Evolutionary conservation across 2,329 filamentous ascomycete species (phyloP).

Genomic region (Xylariaceae sp.): DNA sequence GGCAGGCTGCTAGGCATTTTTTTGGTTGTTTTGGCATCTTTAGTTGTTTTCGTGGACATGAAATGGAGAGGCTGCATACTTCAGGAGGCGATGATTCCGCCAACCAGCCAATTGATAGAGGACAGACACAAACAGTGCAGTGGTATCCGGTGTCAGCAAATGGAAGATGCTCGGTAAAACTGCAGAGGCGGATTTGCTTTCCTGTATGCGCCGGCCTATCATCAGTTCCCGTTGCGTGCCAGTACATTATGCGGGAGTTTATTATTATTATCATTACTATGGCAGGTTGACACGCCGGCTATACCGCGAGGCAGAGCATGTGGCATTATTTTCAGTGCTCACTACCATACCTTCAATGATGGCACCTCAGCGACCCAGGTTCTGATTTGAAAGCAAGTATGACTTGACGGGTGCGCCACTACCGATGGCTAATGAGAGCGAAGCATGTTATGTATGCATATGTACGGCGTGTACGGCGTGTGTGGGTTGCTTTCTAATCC

Average conservation of each 20-base stretch:
- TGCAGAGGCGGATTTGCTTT: conserved; percentile 10
- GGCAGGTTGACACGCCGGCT: conserved; percentile 24
- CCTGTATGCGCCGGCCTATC: conserved; percentile 12
- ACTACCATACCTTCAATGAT: background rate
- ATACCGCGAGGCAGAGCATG: conserved; percentile 27
- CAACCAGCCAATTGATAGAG: background rate
- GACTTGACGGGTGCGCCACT: conserved; percentile 7
- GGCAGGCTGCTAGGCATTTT: conserved; percentile 17
- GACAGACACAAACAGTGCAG: background rate
- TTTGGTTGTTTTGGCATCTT: conserved; percentile 5
- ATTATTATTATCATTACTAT: background rate
- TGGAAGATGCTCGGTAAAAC: conserved; percentile 4
- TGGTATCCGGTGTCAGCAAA: conserved; percentile 16
- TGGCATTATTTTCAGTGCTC: background rate
- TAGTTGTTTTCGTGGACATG: background rate
- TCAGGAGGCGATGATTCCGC: background rate
- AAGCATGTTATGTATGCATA: background rate
- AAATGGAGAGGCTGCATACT: conserved; percentile 13
- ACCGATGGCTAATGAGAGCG: background rate
- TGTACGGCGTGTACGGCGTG: conserved; percentile 10
- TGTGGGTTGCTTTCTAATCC: background rate
- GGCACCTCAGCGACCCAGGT: conserved; percentile 13
- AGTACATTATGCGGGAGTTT: conserved; percentile 14
- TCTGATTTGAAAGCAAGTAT: background rate
- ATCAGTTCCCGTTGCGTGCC: background rate